Evolutionary conservation across 2,329 filamentous ascomycete genomes (phyloP), one percentile per base, ranked within the genome.

Genomic region (Cordyceps javanica): DNA sequence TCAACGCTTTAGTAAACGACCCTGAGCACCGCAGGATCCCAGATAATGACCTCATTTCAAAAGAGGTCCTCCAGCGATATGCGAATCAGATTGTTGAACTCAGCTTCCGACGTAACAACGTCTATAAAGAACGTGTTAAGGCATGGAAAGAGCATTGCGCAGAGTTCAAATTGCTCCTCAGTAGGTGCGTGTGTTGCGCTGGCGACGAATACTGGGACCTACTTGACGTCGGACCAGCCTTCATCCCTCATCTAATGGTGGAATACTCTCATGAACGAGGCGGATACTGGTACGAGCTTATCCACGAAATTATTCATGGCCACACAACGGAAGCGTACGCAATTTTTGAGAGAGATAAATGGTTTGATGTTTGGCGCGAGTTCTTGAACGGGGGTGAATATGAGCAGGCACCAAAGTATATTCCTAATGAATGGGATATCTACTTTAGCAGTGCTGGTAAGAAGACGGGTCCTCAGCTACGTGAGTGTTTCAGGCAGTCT

Each of bases 251-350:
- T 21, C 39, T 59, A 19, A 59, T 59, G 57, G 45, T 59, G 14
- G 57, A 59, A 39, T 59, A 55, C 21, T 51, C 44, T 38, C 21
- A 19, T 46, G 38, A 59, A 30, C 51, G 45, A 50, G 28, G 39
- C 28, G 57, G 57, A 38, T 59, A 45, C 45, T 59, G 57, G 51
- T 59, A 59, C 28, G 57, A 59, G 57, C 57, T 59, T 14, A 26
- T 59, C 26, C 57, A 59, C 19, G 51, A 59, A 28, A 59, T 59
- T 32, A 23, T 59, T 45, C 57, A 59, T 49, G 50, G 51, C 34
- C 57, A 46, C n/a, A 50, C 25, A 30, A 59, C 45, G 51, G 51
- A 41, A 3, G 52, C 57, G 23, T 25, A 42, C 32, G 26, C 25
- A 10, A 45, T 59, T 46, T 36, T 58, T 26, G n/a, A 50, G 21